Conservation (phyloP, 1,139 yeast genomes). For the Hyphopichia khmerensis region DNA sequence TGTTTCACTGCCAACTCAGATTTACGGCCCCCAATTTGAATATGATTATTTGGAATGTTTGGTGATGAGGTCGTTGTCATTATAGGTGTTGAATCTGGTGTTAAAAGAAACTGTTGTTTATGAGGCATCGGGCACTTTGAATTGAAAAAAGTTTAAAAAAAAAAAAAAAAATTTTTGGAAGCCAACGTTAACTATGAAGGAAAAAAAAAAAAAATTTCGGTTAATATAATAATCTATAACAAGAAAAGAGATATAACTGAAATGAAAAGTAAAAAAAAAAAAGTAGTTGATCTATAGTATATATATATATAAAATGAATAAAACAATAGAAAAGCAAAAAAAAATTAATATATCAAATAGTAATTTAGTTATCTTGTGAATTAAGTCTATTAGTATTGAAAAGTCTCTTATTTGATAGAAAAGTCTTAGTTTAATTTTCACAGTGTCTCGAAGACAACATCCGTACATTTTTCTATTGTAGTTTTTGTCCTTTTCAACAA, state of each 20-base stretch:
- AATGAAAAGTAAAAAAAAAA: no score
- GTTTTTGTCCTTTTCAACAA: no score
- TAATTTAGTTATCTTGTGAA: background rate
- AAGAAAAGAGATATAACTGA: no score
- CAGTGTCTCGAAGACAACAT: no score
- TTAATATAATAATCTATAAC: no score
- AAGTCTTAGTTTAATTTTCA: background rate
- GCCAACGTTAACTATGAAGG: no score
- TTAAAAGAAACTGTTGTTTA: background rate
- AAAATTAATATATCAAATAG: no score
- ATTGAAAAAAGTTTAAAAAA: background rate
- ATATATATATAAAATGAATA: background rate
- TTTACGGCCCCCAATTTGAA: slow-evolving; percentile 83
- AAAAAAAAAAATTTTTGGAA: no score
- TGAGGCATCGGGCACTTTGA: slow-evolving; percentile 1
- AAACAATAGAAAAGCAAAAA: background rate
- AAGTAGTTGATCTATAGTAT: background rate
- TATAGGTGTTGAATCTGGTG: background rate
- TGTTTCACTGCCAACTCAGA: slow-evolving; percentile 86
- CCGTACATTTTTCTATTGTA: no score
- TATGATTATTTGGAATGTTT: slow-evolving; percentile 24
- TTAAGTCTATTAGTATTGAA: background rate
- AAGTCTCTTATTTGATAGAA: background rate
- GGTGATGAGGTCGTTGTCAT: slow-evolving; percentile 1
- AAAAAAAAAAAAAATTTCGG: no score